Conservation (phyloP, 495 filamentous ascomycete genomes). For the Trypethelium eluteriae region DNA sequence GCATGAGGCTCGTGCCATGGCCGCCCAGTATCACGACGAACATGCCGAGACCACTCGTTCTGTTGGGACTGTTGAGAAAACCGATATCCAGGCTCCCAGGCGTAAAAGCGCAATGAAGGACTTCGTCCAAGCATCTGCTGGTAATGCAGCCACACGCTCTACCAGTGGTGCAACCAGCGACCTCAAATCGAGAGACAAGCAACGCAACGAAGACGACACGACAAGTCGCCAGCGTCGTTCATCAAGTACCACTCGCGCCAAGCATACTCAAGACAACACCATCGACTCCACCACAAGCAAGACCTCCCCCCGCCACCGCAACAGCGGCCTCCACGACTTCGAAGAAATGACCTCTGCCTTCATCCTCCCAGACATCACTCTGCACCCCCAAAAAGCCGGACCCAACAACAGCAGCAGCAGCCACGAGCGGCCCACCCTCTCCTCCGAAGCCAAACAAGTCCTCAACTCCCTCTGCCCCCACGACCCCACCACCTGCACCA, state of each 20-base stretch:
- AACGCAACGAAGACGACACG: background rate
- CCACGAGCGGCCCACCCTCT: constrained; percentile 25
- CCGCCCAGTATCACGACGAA: background rate
- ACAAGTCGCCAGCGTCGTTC: background rate
- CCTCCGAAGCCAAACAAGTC: constrained; percentile 21
- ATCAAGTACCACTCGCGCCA: background rate
- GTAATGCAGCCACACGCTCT: too few species aligned
- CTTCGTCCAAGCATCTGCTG: background rate
- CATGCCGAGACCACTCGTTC: background rate
- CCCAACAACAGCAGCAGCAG: constrained; percentile 1
- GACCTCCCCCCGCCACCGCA: constrained; percentile 32
- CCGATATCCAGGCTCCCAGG: background rate
- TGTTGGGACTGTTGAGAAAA: background rate
- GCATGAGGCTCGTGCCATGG: constrained; percentile 1
- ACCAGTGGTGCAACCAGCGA: background rate
- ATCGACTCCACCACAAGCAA: constrained; percentile 29
- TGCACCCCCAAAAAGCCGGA: constrained; percentile 16
- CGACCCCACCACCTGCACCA: constrained; percentile 61
- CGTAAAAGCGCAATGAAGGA: background rate
- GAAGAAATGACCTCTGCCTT: constrained; percentile 80
- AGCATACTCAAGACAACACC: constrained; percentile 17
- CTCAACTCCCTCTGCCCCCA: constrained; percentile 43
- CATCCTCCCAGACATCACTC: constrained; percentile 61
- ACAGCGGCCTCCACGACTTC: constrained; percentile 42
- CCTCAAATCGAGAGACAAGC: background rate